Percentiles rank a stretch among this genome's conserved stretches.
Evolutionary conservation across 768 basidiomycete species (phyloP).

Genomic region (Naganishia randhawae): DNA sequence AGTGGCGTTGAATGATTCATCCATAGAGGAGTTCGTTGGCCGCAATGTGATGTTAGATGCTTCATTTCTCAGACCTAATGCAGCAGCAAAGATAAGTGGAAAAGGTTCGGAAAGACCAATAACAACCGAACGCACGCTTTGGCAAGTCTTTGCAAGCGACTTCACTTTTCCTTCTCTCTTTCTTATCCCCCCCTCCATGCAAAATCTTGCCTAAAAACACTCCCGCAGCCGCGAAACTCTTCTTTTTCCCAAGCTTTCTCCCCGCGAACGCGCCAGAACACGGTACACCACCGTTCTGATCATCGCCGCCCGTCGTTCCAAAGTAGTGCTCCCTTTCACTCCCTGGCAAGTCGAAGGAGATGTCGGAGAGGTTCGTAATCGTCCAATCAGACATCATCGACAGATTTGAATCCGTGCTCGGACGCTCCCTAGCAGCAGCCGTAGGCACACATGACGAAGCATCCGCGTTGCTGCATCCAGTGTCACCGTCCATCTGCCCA

Average conservation of each 20-base stretch:
- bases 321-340: neutral
- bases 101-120: neutral
- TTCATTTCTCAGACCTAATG: constrained; percentile 16
- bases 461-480: neutral
- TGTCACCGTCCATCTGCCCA: neutral
- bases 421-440: neutral
- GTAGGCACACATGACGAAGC: neutral
- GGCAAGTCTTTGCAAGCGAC: neutral
- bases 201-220: constrained; percentile 25
- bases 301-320: neutral
- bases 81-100: neutral
- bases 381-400: constrained; percentile 27
- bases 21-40: neutral
- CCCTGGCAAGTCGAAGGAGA: constrained; percentile 8
- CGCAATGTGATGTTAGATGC: constrained; percentile 18
- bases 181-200: constrained; percentile 9
- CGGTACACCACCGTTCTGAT: neutral
- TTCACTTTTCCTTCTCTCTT: constrained; percentile 5
- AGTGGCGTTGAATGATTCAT: neutral
- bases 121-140: neutral
- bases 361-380: constrained; percentile 2
- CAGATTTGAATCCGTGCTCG: constrained; percentile 9
- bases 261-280: neutral
- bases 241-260: constrained; percentile 21
- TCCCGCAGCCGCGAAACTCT: constrained; percentile 22